These are phyloP conservation scores for Pseudohyphozyma bogoriensis DNA, from an alignment of 768 basidiomycete species.

Conservation along the genomic window DNA sequence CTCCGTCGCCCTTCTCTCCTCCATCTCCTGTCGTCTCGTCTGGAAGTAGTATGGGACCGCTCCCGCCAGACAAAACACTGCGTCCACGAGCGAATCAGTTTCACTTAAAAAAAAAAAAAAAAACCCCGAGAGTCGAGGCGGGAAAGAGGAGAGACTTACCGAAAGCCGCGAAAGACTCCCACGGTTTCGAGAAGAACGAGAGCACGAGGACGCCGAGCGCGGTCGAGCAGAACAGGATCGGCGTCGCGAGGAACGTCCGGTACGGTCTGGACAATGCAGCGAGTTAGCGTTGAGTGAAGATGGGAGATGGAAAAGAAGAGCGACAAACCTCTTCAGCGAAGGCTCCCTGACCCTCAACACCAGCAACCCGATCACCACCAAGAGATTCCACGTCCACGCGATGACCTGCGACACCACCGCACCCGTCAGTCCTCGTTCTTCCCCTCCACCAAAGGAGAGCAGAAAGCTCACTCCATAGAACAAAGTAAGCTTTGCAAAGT, in stretches of 20 bases:
- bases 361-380: slow-evolving; percentile 66
- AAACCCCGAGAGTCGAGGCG: neutral
- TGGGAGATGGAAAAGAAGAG: slow-evolving; percentile 1
- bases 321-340: slow-evolving; percentile 59
- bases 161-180: slow-evolving; percentile 74
- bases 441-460: neutral
- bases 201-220: slow-evolving; percentile 84
- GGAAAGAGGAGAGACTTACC: slow-evolving; percentile 38
- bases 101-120: neutral
- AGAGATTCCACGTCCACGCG: slow-evolving; percentile 40
- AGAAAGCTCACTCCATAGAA: slow-evolving; percentile 82
- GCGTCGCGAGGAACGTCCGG: slow-evolving; percentile 81
- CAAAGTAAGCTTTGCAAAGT: slow-evolving; percentile 38
- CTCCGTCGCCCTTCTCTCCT: neutral
- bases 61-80: slow-evolving; percentile 18
- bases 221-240: slow-evolving; percentile 77
- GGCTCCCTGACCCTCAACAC: slow-evolving; percentile 86
- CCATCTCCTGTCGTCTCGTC: neutral
- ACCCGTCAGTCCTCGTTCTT: neutral
- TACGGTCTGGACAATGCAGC: slow-evolving; percentile 62
- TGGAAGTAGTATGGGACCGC: slow-evolving; percentile 20
- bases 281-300: neutral
- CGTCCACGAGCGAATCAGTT: neutral
- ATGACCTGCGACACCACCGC: neutral
- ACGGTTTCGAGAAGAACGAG: slow-evolving; percentile 86